Conservation (phyloP, 129 eudicot genomes). For the Tagetes erecta region DNA sequence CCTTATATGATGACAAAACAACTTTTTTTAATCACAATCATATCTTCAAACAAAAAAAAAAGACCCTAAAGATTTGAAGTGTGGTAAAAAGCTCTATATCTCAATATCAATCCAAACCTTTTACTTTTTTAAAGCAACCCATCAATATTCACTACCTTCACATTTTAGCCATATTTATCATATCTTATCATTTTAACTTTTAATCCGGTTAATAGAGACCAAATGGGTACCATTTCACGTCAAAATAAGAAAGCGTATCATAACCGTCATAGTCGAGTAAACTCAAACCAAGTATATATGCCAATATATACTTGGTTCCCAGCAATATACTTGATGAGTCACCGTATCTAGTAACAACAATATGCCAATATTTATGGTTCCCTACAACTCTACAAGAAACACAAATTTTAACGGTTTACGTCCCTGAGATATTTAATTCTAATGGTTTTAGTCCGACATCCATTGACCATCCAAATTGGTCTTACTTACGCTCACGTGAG, state of each 20-base stretch:
- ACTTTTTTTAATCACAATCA: slow-evolving; percentile 11
- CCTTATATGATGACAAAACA: neutral
- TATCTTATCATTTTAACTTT: neutral
- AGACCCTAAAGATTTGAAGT: neutral
- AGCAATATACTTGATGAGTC: too few species aligned
- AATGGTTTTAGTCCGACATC: too few species aligned
- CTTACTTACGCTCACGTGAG: too few species aligned
- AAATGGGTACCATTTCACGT: neutral
- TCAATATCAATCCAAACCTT: slow-evolving; percentile 19
- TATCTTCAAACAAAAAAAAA: slow-evolving; percentile 4
- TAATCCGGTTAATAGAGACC: neutral
- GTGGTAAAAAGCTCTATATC: neutral
- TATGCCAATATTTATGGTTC: too few species aligned
- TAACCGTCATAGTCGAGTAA: too few species aligned
- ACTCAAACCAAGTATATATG: too few species aligned
- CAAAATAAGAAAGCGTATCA: neutral
- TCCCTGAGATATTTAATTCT: too few species aligned
- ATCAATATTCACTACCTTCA: neutral
- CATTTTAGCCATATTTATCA: slow-evolving; percentile 8
- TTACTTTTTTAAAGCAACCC: slow-evolving; percentile 11
- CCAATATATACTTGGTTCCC: too few species aligned
- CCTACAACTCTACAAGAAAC: too few species aligned
- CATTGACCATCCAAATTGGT: too few species aligned
- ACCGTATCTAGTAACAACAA: too few species aligned
- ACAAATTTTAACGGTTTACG: too few species aligned